A percentile compares a stretch with the other conserved stretches of the same genome.
Evolutionary conservation across 1,284 basidiomycete genomes (phyloP).

Genomic region (Rhizoctonia solani): DNA sequence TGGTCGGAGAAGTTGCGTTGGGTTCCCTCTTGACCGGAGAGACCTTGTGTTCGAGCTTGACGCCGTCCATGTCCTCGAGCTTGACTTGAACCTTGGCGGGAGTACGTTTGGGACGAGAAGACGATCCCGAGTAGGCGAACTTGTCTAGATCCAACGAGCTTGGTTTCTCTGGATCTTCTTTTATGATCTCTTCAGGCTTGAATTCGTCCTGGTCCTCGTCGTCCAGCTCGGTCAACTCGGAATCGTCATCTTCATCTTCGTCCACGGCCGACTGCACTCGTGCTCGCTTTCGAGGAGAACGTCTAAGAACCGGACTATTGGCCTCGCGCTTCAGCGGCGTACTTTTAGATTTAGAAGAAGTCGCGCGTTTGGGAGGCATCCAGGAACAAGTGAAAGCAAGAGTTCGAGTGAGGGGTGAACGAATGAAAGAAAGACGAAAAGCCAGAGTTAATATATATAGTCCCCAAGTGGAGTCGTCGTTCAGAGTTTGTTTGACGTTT

Average conservation of each 20-base stretch:
- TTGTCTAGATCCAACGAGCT: not conserved
- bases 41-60: not conserved
- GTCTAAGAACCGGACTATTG: not conserved
- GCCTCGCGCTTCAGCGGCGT: not conserved
- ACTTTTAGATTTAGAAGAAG: not conserved
- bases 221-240: too few relatives aligned
- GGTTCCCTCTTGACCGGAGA: not conserved
- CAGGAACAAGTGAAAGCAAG: too few relatives aligned
- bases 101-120: conserved; percentile 5
- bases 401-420: not conserved
- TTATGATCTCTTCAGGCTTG: not conserved
- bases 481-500: not conserved
- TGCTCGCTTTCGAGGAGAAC: conserved; percentile 21
- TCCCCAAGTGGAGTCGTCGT: not conserved
- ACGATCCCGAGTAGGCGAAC: conserved; percentile 6
- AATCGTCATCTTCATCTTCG: not conserved
- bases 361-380: conserved; percentile 22
- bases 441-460: not conserved
- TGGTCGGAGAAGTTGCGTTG: not conserved
- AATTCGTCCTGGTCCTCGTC: not conserved
- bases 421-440: not conserved
- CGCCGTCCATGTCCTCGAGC: not conserved
- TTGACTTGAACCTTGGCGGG: conserved; percentile 4
- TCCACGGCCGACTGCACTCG: not conserved
- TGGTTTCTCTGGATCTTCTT: too few relatives aligned